phyloP scores from a whole-genome alignment of 2,329 filamentous ascomycete genomes.

The Cercospora zeina region DNA sequence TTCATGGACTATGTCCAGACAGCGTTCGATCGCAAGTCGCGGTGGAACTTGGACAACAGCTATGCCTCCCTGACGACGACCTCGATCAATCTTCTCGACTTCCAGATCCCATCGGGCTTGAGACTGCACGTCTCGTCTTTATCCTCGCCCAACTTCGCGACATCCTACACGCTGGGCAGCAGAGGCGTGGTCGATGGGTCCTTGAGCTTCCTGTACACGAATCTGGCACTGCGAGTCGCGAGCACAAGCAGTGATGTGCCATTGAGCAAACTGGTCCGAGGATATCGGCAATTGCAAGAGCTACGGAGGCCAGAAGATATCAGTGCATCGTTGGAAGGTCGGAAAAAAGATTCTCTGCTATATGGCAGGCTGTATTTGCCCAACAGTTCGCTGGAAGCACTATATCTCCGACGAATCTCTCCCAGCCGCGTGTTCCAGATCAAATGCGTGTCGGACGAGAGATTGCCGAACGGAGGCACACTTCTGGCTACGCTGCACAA shows the following conservation, averaged over 20 bases:
- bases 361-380: slow-evolving; percentile 82
- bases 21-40: slow-evolving; percentile 81
- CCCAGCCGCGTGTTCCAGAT: slow-evolving; percentile 78
- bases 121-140: slow-evolving; percentile 87
- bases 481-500: slow-evolving; percentile 73
- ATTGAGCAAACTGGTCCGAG: slow-evolving; percentile 73
- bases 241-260: slow-evolving; percentile 74
- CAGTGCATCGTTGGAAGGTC: slow-evolving; percentile 15
- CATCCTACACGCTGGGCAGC: slow-evolving; percentile 86
- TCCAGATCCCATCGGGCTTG: slow-evolving; percentile 79
- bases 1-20: slow-evolving; percentile 97
- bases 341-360: slow-evolving; percentile 61
- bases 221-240: slow-evolving; percentile 67
- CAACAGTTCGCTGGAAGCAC: slow-evolving; percentile 78
- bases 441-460: slow-evolving; percentile 72
- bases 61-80: slow-evolving; percentile 85
- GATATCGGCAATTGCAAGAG: slow-evolving; percentile 76
- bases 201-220: slow-evolving; percentile 95
- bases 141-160: slow-evolving; percentile 88
- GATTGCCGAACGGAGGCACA: slow-evolving; percentile 72
- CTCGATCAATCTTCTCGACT: slow-evolving; percentile 81
- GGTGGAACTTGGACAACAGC: slow-evolving; percentile 90
- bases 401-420: slow-evolving; percentile 76
- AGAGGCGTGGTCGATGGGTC: slow-evolving; percentile 92
- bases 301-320: slow-evolving; percentile 55